phyloP scores from a whole-genome alignment of 306 rosid species.

The Fragaria ananassa region DNA sequence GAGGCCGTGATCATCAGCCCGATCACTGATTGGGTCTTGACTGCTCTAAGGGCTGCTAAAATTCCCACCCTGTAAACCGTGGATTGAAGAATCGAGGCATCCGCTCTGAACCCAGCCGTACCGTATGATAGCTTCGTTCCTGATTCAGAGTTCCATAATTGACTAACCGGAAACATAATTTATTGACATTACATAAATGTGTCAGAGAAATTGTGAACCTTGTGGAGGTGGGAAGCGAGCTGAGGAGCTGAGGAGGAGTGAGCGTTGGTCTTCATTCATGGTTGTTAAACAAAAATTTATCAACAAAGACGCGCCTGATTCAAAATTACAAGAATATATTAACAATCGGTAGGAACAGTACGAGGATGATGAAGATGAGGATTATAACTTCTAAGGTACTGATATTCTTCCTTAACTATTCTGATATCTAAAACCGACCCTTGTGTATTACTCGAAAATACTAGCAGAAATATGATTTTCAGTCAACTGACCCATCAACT shows the following conservation, averaged over 20 bases:
- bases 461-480: background rate
- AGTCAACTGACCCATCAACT: background rate
- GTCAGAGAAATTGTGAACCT: conserved; percentile 31
- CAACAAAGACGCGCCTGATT: conserved; percentile 1
- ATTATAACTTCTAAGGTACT: background rate
- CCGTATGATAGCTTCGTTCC: conserved; percentile 75
- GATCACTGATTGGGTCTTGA: conserved; percentile 52
- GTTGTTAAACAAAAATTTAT: background rate
- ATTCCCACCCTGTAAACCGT: conserved; percentile 69
- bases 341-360: background rate
- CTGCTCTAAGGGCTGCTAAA: conserved; percentile 73
- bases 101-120: conserved; percentile 81
- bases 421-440: background rate
- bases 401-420: background rate
- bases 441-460: no score
- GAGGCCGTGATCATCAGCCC: conserved; percentile 94
- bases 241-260: conserved; percentile 52
- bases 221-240: conserved; percentile 56
- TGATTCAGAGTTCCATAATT: conserved; percentile 15
- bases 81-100: conserved; percentile 64
- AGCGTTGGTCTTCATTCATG: conserved; percentile 62
- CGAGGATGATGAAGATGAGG: background rate
- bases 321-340: background rate
- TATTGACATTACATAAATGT: background rate
- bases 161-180: background rate